Percentiles rank a stretch among this genome's conserved stretches.
These are phyloP conservation scores for Helotiales sp. DNA, from an alignment of 2,329 filamentous ascomycete species.

Conservation along the genomic window DNA sequence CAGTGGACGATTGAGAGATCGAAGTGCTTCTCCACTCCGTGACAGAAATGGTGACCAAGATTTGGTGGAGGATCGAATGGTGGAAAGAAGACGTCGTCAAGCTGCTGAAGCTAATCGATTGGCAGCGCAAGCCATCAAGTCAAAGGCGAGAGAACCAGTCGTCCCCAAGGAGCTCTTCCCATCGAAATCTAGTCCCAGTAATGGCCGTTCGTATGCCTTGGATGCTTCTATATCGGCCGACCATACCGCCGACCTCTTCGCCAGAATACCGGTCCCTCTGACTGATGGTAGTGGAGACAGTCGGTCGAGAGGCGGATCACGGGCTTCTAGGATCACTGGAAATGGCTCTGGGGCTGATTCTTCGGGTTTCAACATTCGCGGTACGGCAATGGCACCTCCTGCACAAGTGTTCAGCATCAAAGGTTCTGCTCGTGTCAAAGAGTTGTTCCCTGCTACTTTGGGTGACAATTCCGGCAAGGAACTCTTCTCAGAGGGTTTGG, in stretches of 20 bases:
- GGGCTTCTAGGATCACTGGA: constrained; percentile 38
- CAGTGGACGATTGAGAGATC: constrained; percentile 42
- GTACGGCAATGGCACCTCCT: constrained; percentile 54
- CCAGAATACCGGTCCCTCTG: constrained; percentile 55
- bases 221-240: constrained; percentile 53
- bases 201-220: constrained; percentile 55
- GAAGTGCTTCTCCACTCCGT: constrained; percentile 43
- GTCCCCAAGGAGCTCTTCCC: constrained; percentile 60
- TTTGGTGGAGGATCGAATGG: constrained; percentile 39
- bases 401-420: constrained; percentile 67
- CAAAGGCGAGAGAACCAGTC: constrained; percentile 29
- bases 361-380: constrained; percentile 63
- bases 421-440: constrained; percentile 64
- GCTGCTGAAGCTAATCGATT: constrained; percentile 48
- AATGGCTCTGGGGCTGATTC: constrained; percentile 35
- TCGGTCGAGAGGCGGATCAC: constrained; percentile 24
- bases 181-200: constrained; percentile 47
- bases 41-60: constrained; percentile 49
- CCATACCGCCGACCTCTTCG: constrained; percentile 57
- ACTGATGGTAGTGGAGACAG: constrained; percentile 49
- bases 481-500: constrained; percentile 65
- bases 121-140: constrained; percentile 53
- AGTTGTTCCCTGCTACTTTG: constrained; percentile 72
- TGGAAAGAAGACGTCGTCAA: constrained; percentile 21
- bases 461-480: constrained; percentile 69